Evolutionary conservation across 2,329 filamentous ascomycete genomes (phyloP), one percentile per base, ranked within the genome.

Genomic region (Trichoderma arundinaceum): DNA sequence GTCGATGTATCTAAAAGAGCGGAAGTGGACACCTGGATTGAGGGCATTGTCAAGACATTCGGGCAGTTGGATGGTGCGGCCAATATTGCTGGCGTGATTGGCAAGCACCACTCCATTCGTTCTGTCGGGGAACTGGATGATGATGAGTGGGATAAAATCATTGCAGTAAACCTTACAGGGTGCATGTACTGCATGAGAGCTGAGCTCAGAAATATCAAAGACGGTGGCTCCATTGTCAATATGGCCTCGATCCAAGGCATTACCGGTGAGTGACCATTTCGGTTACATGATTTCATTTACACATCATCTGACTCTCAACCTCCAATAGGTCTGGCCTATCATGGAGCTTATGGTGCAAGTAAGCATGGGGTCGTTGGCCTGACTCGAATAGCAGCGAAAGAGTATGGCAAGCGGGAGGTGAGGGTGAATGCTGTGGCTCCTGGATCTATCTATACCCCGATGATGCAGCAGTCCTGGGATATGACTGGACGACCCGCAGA

Each of bases 151-250:
- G 72, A 83, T 53, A 78, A 75, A 56, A 80, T 82, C 64, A 82
- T 84, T 39, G 76, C 74, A 7, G 76, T 83, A 51, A 84, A 84
- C 66, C 71, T 84, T 61, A 83, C 81, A 8, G 83, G 82, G n/a
- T 79, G 77, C 46, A 83, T 84, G 81, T 81, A 83, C 71, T 83
- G 81, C 67, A 68, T 84, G 68, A 77, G 82, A 44, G 81, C 80
- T 38, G 74, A 82, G 73, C 75, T 83, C 76, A 77, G 22, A 73
- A 79, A 69, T 48, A 72, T 76, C 56, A 69, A 64, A 33, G 69
- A 76, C 41, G 80, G 82, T 1, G 84, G 84, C 7, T 86, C 84
- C 66, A 87, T 89, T 71, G 86, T 89, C 62, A 88, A 86, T 71
- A 78, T 84, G 33, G 78, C 82, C 32, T 86, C 82, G 51, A 82